These are phyloP conservation scores for Cladosporium sp. DNA, from an alignment of 2,329 filamentous ascomycete genomes.

Conservation along the genomic window DNA sequence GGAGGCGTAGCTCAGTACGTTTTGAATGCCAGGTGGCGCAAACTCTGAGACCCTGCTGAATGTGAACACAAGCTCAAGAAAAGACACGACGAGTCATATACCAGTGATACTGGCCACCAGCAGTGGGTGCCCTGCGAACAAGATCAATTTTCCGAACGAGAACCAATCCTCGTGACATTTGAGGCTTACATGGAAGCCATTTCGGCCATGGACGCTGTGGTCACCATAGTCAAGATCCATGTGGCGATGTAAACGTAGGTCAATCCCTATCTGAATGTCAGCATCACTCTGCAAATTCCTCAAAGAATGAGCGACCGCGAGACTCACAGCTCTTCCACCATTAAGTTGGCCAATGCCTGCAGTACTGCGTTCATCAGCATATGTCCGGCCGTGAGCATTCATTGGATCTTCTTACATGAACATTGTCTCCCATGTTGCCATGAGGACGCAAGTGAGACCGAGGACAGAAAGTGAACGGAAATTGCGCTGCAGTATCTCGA, in stretches of 20 bases:
- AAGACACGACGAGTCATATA: slow-evolving; percentile 10
- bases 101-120: slow-evolving; percentile 19
- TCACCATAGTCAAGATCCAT: slow-evolving; percentile 24
- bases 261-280: not conserved
- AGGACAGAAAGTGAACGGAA: slow-evolving; percentile 24
- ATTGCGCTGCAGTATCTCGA: slow-evolving; percentile 14
- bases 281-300: too few relatives aligned
- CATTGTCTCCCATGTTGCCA: slow-evolving; percentile 26
- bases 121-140: slow-evolving; percentile 18
- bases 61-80: slow-evolving; percentile 15
- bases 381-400: too few relatives aligned
- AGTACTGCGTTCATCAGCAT: not conserved
- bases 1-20: slow-evolving; percentile 36
- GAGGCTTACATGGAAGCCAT: slow-evolving; percentile 29
- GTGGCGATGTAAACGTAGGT: slow-evolving; percentile 22
- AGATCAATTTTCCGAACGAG: not conserved
- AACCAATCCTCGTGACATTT: too few relatives aligned
- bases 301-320: too few relatives aligned
- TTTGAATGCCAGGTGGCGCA: slow-evolving; percentile 35
- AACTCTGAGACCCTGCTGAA: slow-evolving; percentile 36
- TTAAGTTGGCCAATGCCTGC: not conserved
- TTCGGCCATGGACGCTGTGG: slow-evolving; percentile 27
- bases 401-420: not conserved
- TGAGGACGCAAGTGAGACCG: slow-evolving; percentile 26
- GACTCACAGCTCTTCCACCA: not conserved